These are phyloP conservation scores for Saprolegnia diclina DNA, from an alignment of 352 stramenopile genomes.

Conservation along the genomic window DNA sequence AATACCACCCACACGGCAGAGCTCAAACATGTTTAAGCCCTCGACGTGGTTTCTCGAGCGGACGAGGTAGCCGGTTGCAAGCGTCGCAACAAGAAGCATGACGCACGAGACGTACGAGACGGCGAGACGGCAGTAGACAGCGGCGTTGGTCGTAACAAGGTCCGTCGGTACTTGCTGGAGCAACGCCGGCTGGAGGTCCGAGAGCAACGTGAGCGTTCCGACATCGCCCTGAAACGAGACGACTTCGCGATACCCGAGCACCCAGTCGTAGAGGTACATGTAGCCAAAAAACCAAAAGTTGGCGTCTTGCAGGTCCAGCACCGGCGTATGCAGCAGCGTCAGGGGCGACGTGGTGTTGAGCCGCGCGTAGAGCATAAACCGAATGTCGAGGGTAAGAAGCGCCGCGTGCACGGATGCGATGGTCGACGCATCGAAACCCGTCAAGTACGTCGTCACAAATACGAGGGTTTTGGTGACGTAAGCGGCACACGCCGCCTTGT, in stretches of 20 bases:
- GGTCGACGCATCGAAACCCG: background rate
- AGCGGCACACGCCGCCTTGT: background rate
- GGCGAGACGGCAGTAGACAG: background rate
- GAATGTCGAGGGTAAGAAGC: background rate
- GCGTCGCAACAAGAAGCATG: constrained; percentile 5
- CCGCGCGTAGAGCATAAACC: background rate
- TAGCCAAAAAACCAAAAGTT: constrained; percentile 9
- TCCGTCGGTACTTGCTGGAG: background rate
- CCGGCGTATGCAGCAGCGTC: background rate
- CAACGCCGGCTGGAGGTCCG: background rate
- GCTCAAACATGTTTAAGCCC: constrained; percentile 11
- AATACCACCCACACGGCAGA: constrained; percentile 9
- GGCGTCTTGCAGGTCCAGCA: background rate
- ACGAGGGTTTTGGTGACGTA: background rate
- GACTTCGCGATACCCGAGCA: background rate
- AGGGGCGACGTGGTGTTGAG: background rate
- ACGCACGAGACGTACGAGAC: constrained; percentile 6
- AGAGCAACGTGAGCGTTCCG: background rate
- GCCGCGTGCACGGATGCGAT: background rate
- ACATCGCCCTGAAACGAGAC: constrained; percentile 2
- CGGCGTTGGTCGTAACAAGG: background rate
- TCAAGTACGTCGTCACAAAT: background rate
- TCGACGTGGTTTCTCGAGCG: background rate
- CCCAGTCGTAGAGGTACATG: constrained; percentile 14
- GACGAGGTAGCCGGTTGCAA: background rate